Evolutionary conservation across 139 green algal species (phyloP), one percentile per base, ranked within the genome.

Genomic region (Chlorella ohadii): DNA sequence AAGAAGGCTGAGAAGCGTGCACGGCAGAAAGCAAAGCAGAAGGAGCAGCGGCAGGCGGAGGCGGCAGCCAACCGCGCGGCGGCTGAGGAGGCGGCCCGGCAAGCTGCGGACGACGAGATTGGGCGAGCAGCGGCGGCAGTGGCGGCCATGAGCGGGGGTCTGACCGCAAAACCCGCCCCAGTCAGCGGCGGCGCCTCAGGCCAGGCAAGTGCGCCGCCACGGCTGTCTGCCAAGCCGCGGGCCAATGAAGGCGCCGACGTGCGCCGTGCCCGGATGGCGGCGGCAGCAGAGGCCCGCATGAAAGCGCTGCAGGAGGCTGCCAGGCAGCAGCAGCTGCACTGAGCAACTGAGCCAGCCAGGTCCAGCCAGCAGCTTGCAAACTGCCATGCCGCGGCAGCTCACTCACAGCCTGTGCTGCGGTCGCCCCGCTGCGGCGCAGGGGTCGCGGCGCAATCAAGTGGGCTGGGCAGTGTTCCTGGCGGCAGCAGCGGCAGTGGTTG

Each of bases 211-310:
- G 68, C 47, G 76, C 44, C 72, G 25, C 47, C 73, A 22, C 66
- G 65, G 38, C 81, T 68, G 78, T 59, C 63, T 63, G 61, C 79
- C 86, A 63, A 82, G 82, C 39, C 91, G 72, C 38, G 90, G 33
- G 72, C 56, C 13, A 81, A 91, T 12, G 90, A 90, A 78, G 89
- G 95, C 25, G 38, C 89, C 3, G 86, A 87, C 1, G 41, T 84
- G 59, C 79, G 85, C 63, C 64, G 94, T 12, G 94, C 95, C 72
- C 86, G 88, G 73, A 85, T 94, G 90, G 94, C 94, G 6, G 91
- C 92, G 38, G 94, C 94, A 9, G 94, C 94, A 28, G 94, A 97
- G 87, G 93, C 93, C 6, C 88, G 93, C 83, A 89, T 91, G 88
- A 89, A 92, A 74, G 90, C 91, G 38, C 79, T 97, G 83, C 81